Evolutionary conservation across 257 asterid genomes (phyloP).

Genomic region (Catharanthus roseus): DNA sequence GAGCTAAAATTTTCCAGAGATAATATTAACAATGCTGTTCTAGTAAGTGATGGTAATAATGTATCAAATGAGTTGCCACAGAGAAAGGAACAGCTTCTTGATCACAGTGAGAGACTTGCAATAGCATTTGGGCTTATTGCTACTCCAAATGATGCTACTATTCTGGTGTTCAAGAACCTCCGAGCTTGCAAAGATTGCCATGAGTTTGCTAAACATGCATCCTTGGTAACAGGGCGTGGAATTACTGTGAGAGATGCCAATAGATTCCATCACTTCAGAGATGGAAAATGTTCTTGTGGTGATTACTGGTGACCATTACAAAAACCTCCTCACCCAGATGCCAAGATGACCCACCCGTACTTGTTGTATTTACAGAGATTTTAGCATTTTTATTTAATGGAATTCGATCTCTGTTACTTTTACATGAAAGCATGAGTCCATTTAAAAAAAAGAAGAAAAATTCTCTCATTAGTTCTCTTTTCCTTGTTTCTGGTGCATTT

Average conservation of each 20-base stretch:
- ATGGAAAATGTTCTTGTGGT: constrained; percentile 51
- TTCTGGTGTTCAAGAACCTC: constrained; percentile 53
- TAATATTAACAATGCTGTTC: constrained; percentile 12
- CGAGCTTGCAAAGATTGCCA: constrained; percentile 63
- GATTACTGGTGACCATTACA: constrained; percentile 43
- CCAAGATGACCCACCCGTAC: too few species aligned
- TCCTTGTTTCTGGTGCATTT: too few species aligned
- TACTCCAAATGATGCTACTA: constrained; percentile 20
- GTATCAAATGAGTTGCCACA: constrained; percentile 20
- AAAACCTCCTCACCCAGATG: too few species aligned
- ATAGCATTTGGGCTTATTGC: constrained; percentile 53
- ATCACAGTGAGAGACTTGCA: constrained; percentile 64
- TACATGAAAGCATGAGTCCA: too few species aligned
- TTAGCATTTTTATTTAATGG: too few species aligned
- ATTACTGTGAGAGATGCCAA: constrained; percentile 51
- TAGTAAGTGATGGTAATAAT: constrained; percentile 21
- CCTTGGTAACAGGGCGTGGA: constrained; percentile 29
- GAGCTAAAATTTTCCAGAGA: constrained; percentile 21
- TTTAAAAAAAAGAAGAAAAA: too few species aligned
- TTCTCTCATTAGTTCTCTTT: too few species aligned
- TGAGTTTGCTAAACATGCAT: constrained; percentile 45
- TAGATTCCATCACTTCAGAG: constrained; percentile 50
- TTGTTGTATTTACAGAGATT: too few species aligned
- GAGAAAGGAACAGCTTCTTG: constrained; percentile 40
- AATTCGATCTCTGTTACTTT: too few species aligned